A percentile compares a stretch with the other conserved stretches of the same genome.
These are phyloP conservation scores for Alternaria viburni DNA, from an alignment of 2,329 filamentous ascomycete genomes.

Conservation along the genomic window DNA sequence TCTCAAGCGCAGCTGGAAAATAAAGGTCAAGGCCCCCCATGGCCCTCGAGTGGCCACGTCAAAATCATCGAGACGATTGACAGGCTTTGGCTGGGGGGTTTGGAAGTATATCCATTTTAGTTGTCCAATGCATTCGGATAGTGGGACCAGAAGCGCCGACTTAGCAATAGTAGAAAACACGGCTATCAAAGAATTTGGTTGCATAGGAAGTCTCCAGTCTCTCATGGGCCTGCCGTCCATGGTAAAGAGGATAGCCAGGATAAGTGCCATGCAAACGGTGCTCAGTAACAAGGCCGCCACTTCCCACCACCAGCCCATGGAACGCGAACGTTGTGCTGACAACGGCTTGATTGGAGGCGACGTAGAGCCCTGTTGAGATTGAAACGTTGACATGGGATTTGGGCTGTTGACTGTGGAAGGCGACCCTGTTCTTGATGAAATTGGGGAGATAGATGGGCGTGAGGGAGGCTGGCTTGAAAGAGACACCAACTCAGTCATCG, in stretches of 20 bases:
- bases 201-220: background rate
- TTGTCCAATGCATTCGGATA: background rate
- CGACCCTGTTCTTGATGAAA: background rate
- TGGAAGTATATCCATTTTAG: background rate
- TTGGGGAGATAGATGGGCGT: background rate
- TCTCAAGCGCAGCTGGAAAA: background rate
- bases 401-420: background rate
- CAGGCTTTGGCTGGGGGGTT: background rate
- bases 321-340: background rate
- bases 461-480: background rate
- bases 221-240: background rate
- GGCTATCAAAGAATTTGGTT: background rate
- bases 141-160: background rate
- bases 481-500: background rate
- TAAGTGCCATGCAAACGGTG: background rate
- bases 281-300: background rate
- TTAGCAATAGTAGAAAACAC: background rate
- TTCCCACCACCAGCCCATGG: background rate
- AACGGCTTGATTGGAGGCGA: background rate
- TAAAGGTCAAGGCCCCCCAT: background rate
- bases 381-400: background rate
- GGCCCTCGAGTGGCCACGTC: background rate
- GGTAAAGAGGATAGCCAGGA: background rate
- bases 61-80: background rate
- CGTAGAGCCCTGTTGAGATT: rapidly evolving